Conservation (phyloP, 2,329 filamentous ascomycete species). For the Emydomyces testavorans region DNA sequence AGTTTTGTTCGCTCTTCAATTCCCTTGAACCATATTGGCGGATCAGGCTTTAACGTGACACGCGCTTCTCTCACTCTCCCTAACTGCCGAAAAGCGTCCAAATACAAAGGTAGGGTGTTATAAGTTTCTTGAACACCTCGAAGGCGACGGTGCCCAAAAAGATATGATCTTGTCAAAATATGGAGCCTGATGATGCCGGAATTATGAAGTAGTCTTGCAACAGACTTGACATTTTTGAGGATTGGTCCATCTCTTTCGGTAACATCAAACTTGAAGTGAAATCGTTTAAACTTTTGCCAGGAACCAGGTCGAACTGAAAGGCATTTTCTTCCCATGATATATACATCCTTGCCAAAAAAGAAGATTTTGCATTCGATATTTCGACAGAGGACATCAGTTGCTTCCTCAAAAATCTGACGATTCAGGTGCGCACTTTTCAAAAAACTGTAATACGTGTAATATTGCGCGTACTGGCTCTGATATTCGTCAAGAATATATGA, state of each 20-base stretch:
- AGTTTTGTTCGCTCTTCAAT: conserved; percentile 1
- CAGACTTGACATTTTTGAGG: neutral
- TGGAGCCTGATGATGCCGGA: conserved; percentile 9
- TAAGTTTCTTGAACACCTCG: neutral
- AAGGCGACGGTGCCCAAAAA: neutral
- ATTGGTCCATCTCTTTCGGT: neutral
- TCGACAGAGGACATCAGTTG: conserved; percentile 12
- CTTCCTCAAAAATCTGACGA: conserved; percentile 12
- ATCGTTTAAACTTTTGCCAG: conserved; percentile 12
- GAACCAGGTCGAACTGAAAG: conserved; percentile 11
- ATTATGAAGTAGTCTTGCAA: conserved; percentile 10
- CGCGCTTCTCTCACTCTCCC: conserved; percentile 8
- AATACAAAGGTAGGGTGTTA: conserved; percentile 5
- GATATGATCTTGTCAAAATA: neutral
- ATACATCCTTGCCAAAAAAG: neutral
- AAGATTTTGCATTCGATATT: conserved; percentile 10
- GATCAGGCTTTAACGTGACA: neutral
- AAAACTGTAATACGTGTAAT: conserved; percentile 10
- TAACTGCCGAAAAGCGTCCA: conserved; percentile 12
- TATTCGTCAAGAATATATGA: conserved; percentile 13
- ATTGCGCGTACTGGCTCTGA: conserved; percentile 6
- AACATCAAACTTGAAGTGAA: neutral
- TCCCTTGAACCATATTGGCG: neutral
- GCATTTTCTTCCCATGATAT: conserved; percentile 12
- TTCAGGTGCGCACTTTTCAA: conserved; percentile 8